These are phyloP conservation scores for Tetradesmus lagerheimii DNA, from an alignment of 139 green algal species.

Conservation along the genomic window DNA sequence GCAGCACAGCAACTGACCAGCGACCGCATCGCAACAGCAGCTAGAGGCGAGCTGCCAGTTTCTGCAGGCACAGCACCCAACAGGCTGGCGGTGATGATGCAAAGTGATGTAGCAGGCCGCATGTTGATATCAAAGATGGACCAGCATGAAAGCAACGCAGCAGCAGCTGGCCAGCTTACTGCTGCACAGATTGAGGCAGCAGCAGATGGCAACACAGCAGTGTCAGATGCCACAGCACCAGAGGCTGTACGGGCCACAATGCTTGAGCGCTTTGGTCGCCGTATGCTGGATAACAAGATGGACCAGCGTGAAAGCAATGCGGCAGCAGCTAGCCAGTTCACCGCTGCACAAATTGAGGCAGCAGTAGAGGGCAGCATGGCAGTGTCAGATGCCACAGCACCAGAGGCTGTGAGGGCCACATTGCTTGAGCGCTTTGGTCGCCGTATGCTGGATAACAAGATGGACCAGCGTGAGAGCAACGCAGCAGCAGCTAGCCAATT, in stretches of 20 bases:
- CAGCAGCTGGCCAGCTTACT: neutral
- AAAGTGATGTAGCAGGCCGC: neutral
- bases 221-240: neutral
- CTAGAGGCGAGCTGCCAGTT: neutral
- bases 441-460: neutral
- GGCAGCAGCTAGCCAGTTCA: neutral
- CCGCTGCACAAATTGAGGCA: neutral
- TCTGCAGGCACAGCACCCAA: neutral
- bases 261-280: neutral
- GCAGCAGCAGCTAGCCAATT: neutral
- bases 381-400: neutral
- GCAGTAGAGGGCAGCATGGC: neutral
- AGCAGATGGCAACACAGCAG: neutral
- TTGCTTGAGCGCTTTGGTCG: neutral
- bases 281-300: neutral
- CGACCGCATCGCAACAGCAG: neutral
- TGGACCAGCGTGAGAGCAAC: neutral
- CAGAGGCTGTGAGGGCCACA: neutral
- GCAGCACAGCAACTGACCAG: neutral
- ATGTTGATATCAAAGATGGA: neutral
- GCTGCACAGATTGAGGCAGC: neutral
- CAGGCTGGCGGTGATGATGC: neutral
- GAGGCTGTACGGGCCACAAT: neutral
- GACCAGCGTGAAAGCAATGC: neutral
- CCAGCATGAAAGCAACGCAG: neutral